phyloP scores from a whole-genome alignment of 441 rosid genomes.

The Hura crepitans region DNA sequence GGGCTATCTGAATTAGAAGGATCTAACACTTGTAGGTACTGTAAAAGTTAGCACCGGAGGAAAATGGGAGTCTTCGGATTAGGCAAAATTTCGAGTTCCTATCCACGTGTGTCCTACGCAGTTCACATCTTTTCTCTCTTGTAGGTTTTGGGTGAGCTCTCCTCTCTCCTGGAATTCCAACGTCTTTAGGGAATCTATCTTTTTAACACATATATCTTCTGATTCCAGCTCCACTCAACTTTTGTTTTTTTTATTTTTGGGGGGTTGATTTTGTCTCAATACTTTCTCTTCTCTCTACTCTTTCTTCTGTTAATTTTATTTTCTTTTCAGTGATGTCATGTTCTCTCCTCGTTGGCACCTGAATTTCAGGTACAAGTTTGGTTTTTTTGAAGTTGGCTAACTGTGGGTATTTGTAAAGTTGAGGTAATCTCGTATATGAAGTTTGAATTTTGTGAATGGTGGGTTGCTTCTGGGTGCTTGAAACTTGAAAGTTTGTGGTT shows the following conservation, averaged over 20 bases:
- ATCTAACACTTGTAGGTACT: slow-evolving; percentile 6
- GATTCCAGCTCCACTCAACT: slow-evolving; percentile 22
- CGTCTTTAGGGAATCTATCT: slow-evolving; percentile 36
- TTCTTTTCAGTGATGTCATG: slow-evolving; percentile 13
- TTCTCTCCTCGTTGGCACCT: slow-evolving; percentile 18
- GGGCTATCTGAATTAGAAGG: slow-evolving; percentile 7
- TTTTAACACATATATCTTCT: slow-evolving; percentile 19
- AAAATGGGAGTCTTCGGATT: not conserved
- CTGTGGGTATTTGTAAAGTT: slow-evolving; percentile 11
- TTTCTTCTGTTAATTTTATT: not conserved
- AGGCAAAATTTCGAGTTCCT: slow-evolving; percentile 6
- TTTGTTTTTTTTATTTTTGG: not conserved
- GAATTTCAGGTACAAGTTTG: slow-evolving; percentile 24
- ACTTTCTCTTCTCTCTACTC: not conserved
- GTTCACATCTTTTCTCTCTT: slow-evolving; percentile 11
- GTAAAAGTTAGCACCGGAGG: not conserved
- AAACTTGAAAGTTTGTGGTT: not conserved
- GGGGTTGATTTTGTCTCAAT: not conserved
- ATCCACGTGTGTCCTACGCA: slow-evolving; percentile 29
- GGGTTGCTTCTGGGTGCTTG: slow-evolving; percentile 7
- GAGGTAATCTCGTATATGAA: not conserved
- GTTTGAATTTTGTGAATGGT: not conserved
- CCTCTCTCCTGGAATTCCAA: slow-evolving; percentile 22
- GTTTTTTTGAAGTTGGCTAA: slow-evolving; percentile 7
- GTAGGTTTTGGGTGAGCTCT: slow-evolving; percentile 19